Percentiles rank a stretch among this genome's conserved stretches.
These are phyloP conservation scores for Talaromyces borbonicus DNA, from an alignment of 495 filamentous ascomycete species.

Conservation along the genomic window DNA sequence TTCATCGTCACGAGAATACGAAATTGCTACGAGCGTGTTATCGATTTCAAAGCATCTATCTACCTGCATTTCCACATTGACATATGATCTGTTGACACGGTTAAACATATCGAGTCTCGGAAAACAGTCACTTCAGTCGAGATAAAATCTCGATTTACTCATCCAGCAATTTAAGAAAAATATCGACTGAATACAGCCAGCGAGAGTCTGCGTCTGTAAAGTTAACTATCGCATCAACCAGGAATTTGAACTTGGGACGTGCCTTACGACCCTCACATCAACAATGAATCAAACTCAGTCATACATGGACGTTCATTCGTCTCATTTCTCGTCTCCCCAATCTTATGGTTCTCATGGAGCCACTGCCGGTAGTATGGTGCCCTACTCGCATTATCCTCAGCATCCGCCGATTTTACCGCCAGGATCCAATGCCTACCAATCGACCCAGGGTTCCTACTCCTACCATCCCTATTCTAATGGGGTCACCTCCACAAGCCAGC, in stretches of 20 bases:
- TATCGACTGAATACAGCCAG: too few relatives aligned
- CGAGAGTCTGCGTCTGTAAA: too few relatives aligned
- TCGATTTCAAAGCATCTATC: conserved; percentile 13
- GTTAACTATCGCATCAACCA: too few relatives aligned
- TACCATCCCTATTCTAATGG: conserved; percentile 69
- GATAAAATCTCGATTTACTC: too few relatives aligned
- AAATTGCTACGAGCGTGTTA: conserved; percentile 28
- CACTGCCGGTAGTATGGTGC: conserved; percentile 61
- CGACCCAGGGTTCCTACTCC: conserved; percentile 50
- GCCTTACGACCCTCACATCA: neutral
- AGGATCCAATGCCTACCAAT: conserved; percentile 56
- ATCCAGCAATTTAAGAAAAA: too few relatives aligned
- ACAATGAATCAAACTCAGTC: conserved; percentile 79
- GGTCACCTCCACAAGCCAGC: conserved; percentile 56
- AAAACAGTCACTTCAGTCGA: too few relatives aligned
- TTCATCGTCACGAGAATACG: conserved; percentile 25
- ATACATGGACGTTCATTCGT: conserved; percentile 75
- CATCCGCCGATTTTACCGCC: conserved; percentile 80
- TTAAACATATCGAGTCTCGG: too few relatives aligned
- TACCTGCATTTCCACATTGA: conserved; percentile 21
- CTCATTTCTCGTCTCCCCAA: conserved; percentile 74
- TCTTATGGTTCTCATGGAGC: conserved; percentile 72
- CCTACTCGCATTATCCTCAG: conserved; percentile 61
- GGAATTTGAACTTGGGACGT: too few relatives aligned
- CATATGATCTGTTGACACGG: too few relatives aligned